phyloP scores from a whole-genome alignment of 768 basidiomycete genomes.

The Boletellus ananiceps region DNA sequence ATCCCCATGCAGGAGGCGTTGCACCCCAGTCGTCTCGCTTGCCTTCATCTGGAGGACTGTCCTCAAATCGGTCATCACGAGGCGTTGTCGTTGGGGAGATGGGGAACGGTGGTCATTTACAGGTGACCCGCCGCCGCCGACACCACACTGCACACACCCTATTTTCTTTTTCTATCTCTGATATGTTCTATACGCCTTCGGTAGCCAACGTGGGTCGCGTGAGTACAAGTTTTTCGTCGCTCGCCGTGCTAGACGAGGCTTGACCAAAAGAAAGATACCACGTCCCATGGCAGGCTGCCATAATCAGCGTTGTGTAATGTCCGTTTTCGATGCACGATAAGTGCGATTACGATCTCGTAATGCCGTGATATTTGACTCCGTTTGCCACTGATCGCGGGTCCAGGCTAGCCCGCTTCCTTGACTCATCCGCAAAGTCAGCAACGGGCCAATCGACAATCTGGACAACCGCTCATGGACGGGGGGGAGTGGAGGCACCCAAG shows the following conservation, averaged over 20 bases:
- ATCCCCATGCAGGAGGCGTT: constrained; percentile 37
- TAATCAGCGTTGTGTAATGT: constrained; percentile 19
- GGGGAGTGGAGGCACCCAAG: too few species aligned
- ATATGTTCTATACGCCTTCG: not conserved
- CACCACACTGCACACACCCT: too few species aligned
- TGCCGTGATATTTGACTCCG: constrained; percentile 1
- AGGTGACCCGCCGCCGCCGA: not conserved
- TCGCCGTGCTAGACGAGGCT: constrained; percentile 3
- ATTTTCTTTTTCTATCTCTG: too few species aligned
- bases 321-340: constrained; percentile 19
- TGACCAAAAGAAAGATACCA: constrained; percentile 7
- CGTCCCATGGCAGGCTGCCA: constrained; percentile 17
- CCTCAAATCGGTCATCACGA: constrained; percentile 35
- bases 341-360: constrained; percentile 13
- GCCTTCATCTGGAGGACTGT: constrained; percentile 42
- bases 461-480: not conserved
- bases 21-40: constrained; percentile 34
- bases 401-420: constrained; percentile 2
- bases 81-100: constrained; percentile 34
- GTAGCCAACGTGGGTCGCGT: constrained; percentile 18
- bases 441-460: not conserved
- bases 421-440: not conserved
- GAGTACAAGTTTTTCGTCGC: constrained; percentile 11
- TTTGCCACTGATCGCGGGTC: not conserved
- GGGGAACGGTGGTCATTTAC: constrained; percentile 31